Evolutionary conservation across 257 asterid genomes (phyloP).

Genomic region (Capsicum baccatum): DNA sequence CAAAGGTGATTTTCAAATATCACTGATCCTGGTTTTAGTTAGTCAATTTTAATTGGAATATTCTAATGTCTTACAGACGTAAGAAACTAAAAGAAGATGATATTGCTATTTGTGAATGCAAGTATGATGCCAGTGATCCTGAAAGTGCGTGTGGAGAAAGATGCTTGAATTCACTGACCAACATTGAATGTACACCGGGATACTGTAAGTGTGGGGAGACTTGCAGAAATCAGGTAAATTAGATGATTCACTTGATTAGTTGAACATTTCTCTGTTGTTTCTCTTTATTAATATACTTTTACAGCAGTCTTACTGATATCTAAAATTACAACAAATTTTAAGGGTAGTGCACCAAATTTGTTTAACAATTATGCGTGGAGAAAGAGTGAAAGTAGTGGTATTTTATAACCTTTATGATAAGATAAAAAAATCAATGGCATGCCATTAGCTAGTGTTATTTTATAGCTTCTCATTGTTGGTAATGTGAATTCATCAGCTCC

Average conservation of each 20-base stretch:
- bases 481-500: too few relatives aligned
- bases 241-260: not conserved
- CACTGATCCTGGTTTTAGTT: not conserved
- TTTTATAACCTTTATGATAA: too few relatives aligned
- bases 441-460: too few relatives aligned
- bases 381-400: not conserved
- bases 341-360: not conserved
- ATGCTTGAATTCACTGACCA: constrained; percentile 87
- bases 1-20: not conserved
- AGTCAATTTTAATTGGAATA: constrained; percentile 23
- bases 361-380: not conserved
- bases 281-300: not conserved
- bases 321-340: not conserved
- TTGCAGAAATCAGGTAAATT: constrained; percentile 81
- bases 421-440: too few relatives aligned
- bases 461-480: too few relatives aligned
- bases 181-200: constrained; percentile 92
- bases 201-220: constrained; percentile 72
- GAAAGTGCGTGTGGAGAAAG: constrained; percentile 92
- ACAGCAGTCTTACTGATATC: not conserved
- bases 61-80: constrained; percentile 47
- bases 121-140: constrained; percentile 58
- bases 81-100: constrained; percentile 78
- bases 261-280: not conserved
- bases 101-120: constrained; percentile 80